Base-by-base conservation (phyloP, 2,329 filamentous ascomycete genomes). In the Phialophora expanda region DNA sequence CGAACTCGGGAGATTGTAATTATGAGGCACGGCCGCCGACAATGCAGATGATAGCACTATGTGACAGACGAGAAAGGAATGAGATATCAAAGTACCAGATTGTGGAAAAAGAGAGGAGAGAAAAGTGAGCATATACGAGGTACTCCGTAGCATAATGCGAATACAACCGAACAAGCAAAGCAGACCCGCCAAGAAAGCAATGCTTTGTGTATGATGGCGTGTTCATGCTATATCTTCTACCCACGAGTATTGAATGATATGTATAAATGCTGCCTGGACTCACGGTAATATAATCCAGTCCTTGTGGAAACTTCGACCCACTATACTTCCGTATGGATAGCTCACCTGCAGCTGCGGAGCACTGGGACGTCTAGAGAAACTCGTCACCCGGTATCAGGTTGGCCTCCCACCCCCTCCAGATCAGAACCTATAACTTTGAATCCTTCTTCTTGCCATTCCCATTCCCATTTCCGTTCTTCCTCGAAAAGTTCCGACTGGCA, bases 401-500 rank as follows among this genome's bases (percentile, higher is more conserved):
- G 32, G 9, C 32, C 32, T 11, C 30, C 24, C 12, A 24, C 8
- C 46, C 12, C 34, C 14, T 11, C 14, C 7, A 50, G 7, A 20
- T 12, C n/a, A n/a, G 6, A 44, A n/a, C 11, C 44, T 53, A 61
- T 54, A 61, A 24, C 58, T 61, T 61, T n/a, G 48, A 22, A 22
- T 61, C 58, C 46, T 61, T 61, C 58, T 41, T 38, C 30, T 61
- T 55, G 26, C 26, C 28, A 12, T 20, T 55, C 28, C 53, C 53
- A 8, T 30, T 55, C 12, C 53, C 53, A 17, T 30, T 55, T 12
- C 26, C 56, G 53, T 34, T 34, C 41, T 65, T 64, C 30, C 66
- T 51, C 2, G 59, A 51, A 11, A 53, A 61, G 76, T 92, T 93
- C 71, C 89, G 85, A 72, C 83, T 83, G n/a, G 85, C 82, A 65